A percentile compares a stretch with the other conserved stretches of the same genome.
Evolutionary conservation across 2,329 filamentous ascomycete species (phyloP).

Genomic region (Stagonosporopsis chrysanthemi): DNA sequence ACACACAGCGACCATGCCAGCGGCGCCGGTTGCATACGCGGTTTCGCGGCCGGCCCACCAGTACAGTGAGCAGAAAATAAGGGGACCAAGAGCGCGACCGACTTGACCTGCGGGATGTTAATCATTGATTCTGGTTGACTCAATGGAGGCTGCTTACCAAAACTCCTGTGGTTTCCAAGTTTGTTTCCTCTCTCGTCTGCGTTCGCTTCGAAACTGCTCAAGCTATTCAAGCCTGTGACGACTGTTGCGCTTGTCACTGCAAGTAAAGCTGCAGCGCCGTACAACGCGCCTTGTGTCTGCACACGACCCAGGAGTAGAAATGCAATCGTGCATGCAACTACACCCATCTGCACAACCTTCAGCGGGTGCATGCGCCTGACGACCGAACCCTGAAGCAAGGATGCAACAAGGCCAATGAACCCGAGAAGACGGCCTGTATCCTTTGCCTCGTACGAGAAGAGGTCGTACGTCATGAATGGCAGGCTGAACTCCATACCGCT

Average conservation of each 20-base stretch:
- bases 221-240: conserved; percentile 88
- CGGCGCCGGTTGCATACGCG: conserved; percentile 82
- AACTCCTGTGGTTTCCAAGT: conserved; percentile 79
- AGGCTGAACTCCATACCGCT: conserved; percentile 98
- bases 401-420: conserved; percentile 89
- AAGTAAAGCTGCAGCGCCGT: conserved; percentile 81
- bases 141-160: conserved; percentile 49
- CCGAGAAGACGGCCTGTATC: conserved; percentile 87
- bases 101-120: conserved; percentile 72
- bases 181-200: conserved; percentile 84
- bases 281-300: conserved; percentile 72
- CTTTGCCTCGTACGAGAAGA: conserved; percentile 81
- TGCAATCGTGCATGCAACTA: conserved; percentile 76
- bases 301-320: conserved; percentile 81
- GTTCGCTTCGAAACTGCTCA: conserved; percentile 87
- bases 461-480: conserved; percentile 95
- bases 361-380: conserved; percentile 85
- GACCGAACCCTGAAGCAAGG: conserved; percentile 90
- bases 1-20: conserved; percentile 79
- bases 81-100: conserved; percentile 82
- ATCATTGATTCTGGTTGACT: background rate
- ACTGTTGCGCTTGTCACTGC: conserved; percentile 94
- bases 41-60: conserved; percentile 95
- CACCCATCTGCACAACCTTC: conserved; percentile 78
- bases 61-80: conserved; percentile 93